These are phyloP conservation scores for Blastobotrys buckinghamii DNA, from an alignment of 1,139 yeast genomes.

Conservation along the genomic window DNA sequence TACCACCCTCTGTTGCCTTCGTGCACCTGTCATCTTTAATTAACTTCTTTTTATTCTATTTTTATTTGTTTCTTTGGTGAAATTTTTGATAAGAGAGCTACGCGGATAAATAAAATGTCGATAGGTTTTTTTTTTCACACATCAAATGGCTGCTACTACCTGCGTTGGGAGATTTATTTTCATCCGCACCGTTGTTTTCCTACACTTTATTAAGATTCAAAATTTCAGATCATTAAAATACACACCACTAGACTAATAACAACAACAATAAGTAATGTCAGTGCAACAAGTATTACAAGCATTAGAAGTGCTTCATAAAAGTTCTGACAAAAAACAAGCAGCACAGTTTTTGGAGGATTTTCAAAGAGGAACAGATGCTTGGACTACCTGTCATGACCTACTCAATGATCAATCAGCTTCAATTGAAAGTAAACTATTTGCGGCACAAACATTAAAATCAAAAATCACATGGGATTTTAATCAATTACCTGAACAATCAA, in stretches of 20 bases:
- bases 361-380: slow-evolving; percentile 55
- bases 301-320: slow-evolving; percentile 55
- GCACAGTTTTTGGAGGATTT: slow-evolving; percentile 66
- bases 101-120: too few species aligned
- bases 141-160: too few species aligned
- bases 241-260: too few species aligned
- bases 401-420: slow-evolving; percentile 22
- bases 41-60: background rate
- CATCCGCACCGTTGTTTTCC: too few species aligned
- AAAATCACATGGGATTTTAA: slow-evolving; percentile 69
- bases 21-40: slow-evolving; percentile 24
- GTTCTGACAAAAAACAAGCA: slow-evolving; percentile 55
- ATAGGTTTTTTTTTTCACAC: too few species aligned
- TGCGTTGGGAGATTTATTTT: too few species aligned
- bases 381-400: slow-evolving; percentile 35
- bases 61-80: background rate
- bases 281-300: slow-evolving; percentile 6
- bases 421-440: slow-evolving; percentile 59
- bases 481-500: slow-evolving; percentile 58
- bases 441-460: slow-evolving; percentile 84
- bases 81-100: too few species aligned
- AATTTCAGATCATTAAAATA: too few species aligned
- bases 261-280: background rate
- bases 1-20: slow-evolving; percentile 37
- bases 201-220: too few species aligned